These are phyloP conservation scores for Atkinsonella hypoxylon DNA, from an alignment of 2,329 filamentous ascomycete species.

Conservation along the genomic window DNA sequence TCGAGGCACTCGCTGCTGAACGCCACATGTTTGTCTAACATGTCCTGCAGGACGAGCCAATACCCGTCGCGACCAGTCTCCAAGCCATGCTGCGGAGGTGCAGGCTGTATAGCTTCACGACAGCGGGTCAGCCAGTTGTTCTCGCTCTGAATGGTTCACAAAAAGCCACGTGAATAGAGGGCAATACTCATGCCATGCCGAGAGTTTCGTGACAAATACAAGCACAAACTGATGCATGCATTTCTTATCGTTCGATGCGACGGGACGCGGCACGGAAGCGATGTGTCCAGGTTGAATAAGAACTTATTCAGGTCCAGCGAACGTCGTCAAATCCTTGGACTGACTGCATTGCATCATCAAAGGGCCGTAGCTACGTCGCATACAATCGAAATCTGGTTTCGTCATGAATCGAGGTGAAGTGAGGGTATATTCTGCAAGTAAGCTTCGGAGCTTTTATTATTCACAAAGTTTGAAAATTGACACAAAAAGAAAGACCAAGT, in stretches of 20 bases:
- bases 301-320: neutral
- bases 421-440: no score
- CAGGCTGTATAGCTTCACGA: neutral
- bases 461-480: no score
- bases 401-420: no score
- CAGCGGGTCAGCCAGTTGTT: neutral
- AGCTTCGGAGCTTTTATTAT: no score
- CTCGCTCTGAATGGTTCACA: neutral
- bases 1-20: constrained; percentile 3
- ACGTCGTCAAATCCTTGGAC: neutral
- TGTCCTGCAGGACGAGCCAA: neutral
- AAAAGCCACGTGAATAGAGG: neutral
- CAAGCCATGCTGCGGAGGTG: neutral
- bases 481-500: no score
- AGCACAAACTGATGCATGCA: neutral
- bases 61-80: neutral
- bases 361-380: no score
- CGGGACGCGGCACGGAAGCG: neutral
- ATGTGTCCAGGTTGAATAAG: neutral
- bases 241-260: neutral
- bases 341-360: no score
- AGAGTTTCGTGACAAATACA: neutral
- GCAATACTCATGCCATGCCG: neutral
- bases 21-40: constrained; percentile 3
- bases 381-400: no score